phyloP scores from a whole-genome alignment of 257 asterid species.

The Ajuga chamaepitys region DNA sequence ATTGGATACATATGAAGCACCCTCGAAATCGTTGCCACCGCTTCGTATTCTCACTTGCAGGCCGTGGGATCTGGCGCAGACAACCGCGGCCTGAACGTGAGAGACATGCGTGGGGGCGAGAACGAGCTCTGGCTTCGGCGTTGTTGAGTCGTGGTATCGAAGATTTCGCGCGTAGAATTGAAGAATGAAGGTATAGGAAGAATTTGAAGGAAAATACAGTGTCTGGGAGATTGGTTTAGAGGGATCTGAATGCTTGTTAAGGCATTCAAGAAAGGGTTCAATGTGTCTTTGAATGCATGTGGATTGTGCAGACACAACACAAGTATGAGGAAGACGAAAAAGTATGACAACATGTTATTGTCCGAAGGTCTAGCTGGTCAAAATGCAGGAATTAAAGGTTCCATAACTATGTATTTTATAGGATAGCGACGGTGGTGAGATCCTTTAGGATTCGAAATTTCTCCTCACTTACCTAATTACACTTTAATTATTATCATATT shows the following conservation, averaged over 20 bases:
- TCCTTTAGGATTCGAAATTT: too few species aligned
- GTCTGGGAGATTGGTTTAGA: constrained; percentile 15
- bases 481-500: too few species aligned
- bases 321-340: neutral
- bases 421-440: too few species aligned
- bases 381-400: too few species aligned
- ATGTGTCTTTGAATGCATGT: neutral
- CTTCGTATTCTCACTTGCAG: constrained; percentile 31
- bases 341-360: too few species aligned
- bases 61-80: constrained; percentile 22
- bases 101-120: constrained; percentile 25
- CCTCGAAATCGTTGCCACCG: constrained; percentile 48
- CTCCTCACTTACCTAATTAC: too few species aligned
- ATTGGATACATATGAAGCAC: constrained; percentile 21
- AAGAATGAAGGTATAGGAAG: constrained; percentile 22
- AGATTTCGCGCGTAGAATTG: constrained; percentile 27
- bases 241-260: constrained; percentile 1
- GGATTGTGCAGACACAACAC: neutral
- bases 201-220: constrained; percentile 17
- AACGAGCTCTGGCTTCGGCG: constrained; percentile 35
- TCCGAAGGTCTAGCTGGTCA: too few species aligned
- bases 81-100: constrained; percentile 27
- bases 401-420: too few species aligned
- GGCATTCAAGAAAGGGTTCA: constrained; percentile 1
- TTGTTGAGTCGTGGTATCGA: constrained; percentile 23